A percentile compares a stretch with the other conserved stretches of the same genome.
phyloP scores from a whole-genome alignment of 345 rosid genomes.

The Cardamine chenopodiifolia region DNA sequence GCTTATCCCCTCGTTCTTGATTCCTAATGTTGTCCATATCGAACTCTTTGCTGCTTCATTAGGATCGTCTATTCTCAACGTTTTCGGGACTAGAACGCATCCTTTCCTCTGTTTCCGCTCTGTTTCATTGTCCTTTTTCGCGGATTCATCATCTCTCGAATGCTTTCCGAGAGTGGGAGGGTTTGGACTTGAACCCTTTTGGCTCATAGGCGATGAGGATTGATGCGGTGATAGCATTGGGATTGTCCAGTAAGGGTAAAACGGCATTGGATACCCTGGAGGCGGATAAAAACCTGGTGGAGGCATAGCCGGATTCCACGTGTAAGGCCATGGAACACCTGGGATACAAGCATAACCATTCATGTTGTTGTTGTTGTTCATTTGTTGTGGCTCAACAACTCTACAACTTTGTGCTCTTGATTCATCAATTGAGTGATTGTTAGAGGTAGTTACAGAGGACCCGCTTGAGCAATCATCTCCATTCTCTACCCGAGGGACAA shows the following conservation, averaged over 20 bases:
- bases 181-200: constrained; percentile 47
- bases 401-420: constrained; percentile 34
- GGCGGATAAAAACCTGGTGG: constrained; percentile 64
- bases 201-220: constrained; percentile 46
- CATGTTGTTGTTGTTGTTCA: constrained; percentile 39
- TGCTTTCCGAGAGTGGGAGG: constrained; percentile 71
- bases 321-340: constrained; percentile 83
- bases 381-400: constrained; percentile 37
- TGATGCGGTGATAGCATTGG: constrained; percentile 57
- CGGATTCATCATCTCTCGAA: constrained; percentile 56
- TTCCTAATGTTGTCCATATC: constrained; percentile 73
- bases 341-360: constrained; percentile 64
- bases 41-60: constrained; percentile 79
- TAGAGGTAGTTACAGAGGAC: constrained; percentile 54
- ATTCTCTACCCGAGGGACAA: constrained; percentile 48
- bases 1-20: constrained; percentile 54
- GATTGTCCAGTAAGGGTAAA: constrained; percentile 72
- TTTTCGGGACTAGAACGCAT: constrained; percentile 65
- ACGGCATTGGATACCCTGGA: constrained; percentile 63
- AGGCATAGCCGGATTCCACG: constrained; percentile 62
- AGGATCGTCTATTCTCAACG: constrained; percentile 73
- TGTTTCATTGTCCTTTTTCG: constrained; percentile 34
- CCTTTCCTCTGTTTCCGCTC: constrained; percentile 53
- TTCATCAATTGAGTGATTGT: constrained; percentile 37
- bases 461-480: constrained; percentile 61